Evolutionary conservation across 169 alveolate genomes (phyloP), one percentile per base, ranked within the genome.

Genomic region (Plasmodium reichenowi): DNA sequence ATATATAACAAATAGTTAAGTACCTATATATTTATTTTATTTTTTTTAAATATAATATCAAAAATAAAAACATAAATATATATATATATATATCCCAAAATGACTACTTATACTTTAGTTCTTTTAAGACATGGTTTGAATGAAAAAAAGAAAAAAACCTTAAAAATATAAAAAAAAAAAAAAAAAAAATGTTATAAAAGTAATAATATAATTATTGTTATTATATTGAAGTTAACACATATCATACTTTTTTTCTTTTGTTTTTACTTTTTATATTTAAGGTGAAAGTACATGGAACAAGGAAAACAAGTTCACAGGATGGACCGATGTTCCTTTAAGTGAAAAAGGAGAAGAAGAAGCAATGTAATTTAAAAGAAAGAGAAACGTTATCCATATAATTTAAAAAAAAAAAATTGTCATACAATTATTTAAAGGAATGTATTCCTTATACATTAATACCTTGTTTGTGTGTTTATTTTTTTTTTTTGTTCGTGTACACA

Each of bases 271-370:
- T 15, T 48, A 50, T 52, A 52, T 70, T 60, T 74, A 38, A 94
- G 99, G 99, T 73, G 99, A 98, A 88, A 94, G 98, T 45, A 78
- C 95, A 43, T 98, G 99, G 99, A 98, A 98, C 94, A 94, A 95
- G 85, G 99, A 97, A 67, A 98, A 98, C 93, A 93, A 98, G 73
- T 98, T 98, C 93, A 97, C 99, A 1, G 99, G 99, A 12, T 98
- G 99, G 99, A 97, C 98, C 26, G 99, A 98, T 93, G 99, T 97
- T 12, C 96, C 96, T 45, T 95, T 98, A 72, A 94, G 98, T 43
- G 97, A 96, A 73, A 94, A 92, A 56, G 99, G 99, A 60, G 89
- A 96, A 62, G 88, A 95, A 74, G 99, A 98, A 93, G 99, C 99
- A 15, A 89, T 92, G 94, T 93, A 88, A 38, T 72, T 59, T 43